phyloP scores from a whole-genome alignment of 2,329 filamentous ascomycete species.

The Apiospora arundinis region DNA sequence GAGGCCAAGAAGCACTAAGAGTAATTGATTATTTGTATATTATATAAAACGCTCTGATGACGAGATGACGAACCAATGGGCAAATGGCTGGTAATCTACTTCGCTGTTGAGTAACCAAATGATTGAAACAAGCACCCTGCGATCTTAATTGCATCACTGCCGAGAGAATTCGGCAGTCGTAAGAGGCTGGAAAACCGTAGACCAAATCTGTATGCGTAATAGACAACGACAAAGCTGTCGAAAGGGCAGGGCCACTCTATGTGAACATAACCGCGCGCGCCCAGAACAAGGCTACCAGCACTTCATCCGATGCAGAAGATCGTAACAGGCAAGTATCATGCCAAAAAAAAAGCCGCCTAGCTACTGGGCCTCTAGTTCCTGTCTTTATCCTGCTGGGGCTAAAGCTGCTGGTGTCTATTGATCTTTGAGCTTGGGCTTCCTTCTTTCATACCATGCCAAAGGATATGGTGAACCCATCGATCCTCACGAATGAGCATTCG shows the following conservation, averaged over 20 bases:
- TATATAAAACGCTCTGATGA: background rate
- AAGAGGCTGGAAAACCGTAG: too few relatives aligned
- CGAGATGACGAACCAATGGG: background rate
- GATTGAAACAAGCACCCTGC: background rate
- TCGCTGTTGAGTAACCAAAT: background rate
- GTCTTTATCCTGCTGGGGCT: background rate
- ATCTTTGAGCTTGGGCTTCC: background rate
- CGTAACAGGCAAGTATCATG: background rate
- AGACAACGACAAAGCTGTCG: background rate
- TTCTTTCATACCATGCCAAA: background rate
- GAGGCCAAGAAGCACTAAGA: background rate
- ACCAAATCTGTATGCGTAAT: background rate
- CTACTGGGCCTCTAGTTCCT: background rate
- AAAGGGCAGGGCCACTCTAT: background rate
- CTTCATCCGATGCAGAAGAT: background rate
- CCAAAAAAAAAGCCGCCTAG: background rate
- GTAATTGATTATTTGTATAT: background rate
- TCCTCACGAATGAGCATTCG: background rate
- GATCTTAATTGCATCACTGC: background rate
- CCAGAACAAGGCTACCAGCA: background rate
- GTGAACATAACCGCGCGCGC: background rate
- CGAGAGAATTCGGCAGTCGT: background rate
- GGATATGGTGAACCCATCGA: background rate
- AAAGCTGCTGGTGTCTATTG: too few relatives aligned
- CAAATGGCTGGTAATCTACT: background rate